These are phyloP conservation scores for Thermothelomyces thermophilus DNA, from an alignment of 2,329 filamentous ascomycete genomes.

Conservation along the genomic window DNA sequence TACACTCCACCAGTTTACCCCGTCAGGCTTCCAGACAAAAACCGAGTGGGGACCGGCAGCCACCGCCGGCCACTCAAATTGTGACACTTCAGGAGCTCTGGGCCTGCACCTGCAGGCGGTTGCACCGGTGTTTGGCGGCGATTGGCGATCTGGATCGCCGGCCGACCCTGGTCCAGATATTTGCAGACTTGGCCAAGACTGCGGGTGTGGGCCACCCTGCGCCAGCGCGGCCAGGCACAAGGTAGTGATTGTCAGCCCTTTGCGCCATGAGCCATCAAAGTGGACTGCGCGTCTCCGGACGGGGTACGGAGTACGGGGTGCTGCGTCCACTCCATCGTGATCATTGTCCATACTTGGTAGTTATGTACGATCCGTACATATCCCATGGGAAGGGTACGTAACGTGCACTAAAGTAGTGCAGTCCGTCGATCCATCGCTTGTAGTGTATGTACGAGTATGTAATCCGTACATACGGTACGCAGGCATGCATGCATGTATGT, in stretches of 20 bases:
- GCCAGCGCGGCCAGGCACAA: background rate
- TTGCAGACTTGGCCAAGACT: constrained; percentile 12
- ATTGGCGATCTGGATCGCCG: constrained; percentile 15
- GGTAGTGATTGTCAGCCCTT: background rate
- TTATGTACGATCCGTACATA: too few species aligned
- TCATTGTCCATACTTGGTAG: too few species aligned
- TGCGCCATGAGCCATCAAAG: background rate
- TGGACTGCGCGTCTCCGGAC: too few species aligned
- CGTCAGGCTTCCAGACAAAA: constrained; percentile 24
- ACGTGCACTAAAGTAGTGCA: too few species aligned
- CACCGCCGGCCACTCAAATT: constrained; percentile 22
- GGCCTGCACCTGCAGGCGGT: constrained; percentile 23
- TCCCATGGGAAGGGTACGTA: too few species aligned
- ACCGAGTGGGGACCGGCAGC: constrained; percentile 18
- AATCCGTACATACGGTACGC: background rate
- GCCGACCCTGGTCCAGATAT: constrained; percentile 5
- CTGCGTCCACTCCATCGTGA: too few species aligned
- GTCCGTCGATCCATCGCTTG: background rate
- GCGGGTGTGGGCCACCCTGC: background rate
- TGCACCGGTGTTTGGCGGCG: constrained; percentile 19
- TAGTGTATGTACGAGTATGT: background rate
- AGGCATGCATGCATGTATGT: background rate
- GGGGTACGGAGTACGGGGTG: too few species aligned
- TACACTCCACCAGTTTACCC: too few species aligned
- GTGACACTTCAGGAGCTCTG: constrained; percentile 25